Evolutionary conservation across 148 eudicot species (phyloP).

Genomic region (Camellia sinensis): DNA sequence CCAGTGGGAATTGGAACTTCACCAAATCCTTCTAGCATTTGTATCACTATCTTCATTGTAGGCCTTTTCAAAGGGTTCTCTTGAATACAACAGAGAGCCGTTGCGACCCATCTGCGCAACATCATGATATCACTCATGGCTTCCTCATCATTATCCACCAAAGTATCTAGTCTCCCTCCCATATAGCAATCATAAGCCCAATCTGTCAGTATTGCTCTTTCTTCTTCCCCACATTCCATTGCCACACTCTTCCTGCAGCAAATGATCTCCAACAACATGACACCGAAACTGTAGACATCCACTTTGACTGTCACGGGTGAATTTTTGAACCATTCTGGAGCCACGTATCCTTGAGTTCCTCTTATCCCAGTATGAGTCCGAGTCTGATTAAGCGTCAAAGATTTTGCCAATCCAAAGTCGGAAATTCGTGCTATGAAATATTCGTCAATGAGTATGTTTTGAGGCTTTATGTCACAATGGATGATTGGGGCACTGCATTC

Average conservation of each 20-base stretch:
- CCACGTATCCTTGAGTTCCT: constrained; percentile 24
- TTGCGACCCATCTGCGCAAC: constrained; percentile 6
- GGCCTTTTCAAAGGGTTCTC: constrained; percentile 9
- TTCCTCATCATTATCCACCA: constrained; percentile 17
- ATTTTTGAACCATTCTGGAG: constrained; percentile 20
- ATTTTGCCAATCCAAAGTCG: constrained; percentile 19
- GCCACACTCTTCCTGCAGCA: constrained; percentile 15
- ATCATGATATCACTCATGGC: neutral
- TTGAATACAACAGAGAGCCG: constrained; percentile 11
- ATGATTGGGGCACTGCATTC: constrained; percentile 18
- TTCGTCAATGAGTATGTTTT: constrained; percentile 11
- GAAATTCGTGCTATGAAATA: constrained; percentile 1
- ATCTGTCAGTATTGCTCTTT: constrained; percentile 8
- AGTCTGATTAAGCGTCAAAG: neutral
- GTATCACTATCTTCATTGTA: constrained; percentile 13
- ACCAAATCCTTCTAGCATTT: constrained; percentile 18
- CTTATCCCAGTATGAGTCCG: constrained; percentile 14
- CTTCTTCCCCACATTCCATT: constrained; percentile 10
- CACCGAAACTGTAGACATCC: constrained; percentile 21
- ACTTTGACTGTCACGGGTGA: constrained; percentile 12
- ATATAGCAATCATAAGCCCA: constrained; percentile 22
- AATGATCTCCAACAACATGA: constrained; percentile 16
- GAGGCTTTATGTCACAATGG: constrained; percentile 24
- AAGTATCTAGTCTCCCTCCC: constrained; percentile 2
- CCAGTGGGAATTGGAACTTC: constrained; percentile 7